Percentiles rank a stretch among this genome's conserved stretches.
These are phyloP conservation scores for Fusarium clavum DNA, from an alignment of 2,329 filamentous ascomycete genomes.

Conservation along the genomic window DNA sequence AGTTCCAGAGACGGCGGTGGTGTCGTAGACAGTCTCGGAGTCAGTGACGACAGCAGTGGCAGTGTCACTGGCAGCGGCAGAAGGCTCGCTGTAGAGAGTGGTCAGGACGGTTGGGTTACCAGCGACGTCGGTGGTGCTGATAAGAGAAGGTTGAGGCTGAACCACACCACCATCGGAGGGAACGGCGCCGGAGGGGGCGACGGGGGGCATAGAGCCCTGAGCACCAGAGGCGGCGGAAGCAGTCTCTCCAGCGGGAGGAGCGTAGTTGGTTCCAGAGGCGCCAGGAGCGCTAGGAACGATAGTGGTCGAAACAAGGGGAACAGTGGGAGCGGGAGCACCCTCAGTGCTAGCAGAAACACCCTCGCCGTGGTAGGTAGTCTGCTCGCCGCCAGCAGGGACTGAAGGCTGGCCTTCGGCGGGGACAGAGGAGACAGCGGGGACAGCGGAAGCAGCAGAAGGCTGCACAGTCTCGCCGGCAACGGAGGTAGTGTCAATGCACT, in stretches of 20 bases:
- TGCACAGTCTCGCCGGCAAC: slow-evolving; percentile 34
- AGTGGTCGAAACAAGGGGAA: slow-evolving; percentile 2
- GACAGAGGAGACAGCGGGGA: slow-evolving; percentile 1
- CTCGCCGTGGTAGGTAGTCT: slow-evolving; percentile 33
- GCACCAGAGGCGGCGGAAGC: neutral
- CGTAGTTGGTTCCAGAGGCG: slow-evolving; percentile 28
- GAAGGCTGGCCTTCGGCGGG: slow-evolving; percentile 26
- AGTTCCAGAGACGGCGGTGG: slow-evolving; percentile 28
- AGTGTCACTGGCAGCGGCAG: slow-evolving; percentile 33
- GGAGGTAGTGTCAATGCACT: slow-evolving; percentile 49
- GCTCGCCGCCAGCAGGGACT: slow-evolving; percentile 25
- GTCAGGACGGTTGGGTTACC: slow-evolving; percentile 37
- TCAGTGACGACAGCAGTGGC: slow-evolving; percentile 30
- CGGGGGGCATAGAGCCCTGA: neutral
- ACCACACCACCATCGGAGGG: slow-evolving; percentile 29
- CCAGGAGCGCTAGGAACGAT: slow-evolving; percentile 2
- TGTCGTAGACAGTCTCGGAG: slow-evolving; percentile 29
- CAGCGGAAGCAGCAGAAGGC: slow-evolving; percentile 15
- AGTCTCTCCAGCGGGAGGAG: slow-evolving; percentile 15
- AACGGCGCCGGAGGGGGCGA: neutral
- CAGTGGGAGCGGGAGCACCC: slow-evolving; percentile 16
- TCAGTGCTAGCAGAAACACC: slow-evolving; percentile 22
- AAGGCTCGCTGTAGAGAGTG: slow-evolving; percentile 31
- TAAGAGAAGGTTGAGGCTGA: slow-evolving; percentile 25
- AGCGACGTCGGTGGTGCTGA: slow-evolving; percentile 36